Base-by-base conservation (phyloP, 2,329 filamentous ascomycete genomes). In the Aspergillus fumigatus region DNA sequence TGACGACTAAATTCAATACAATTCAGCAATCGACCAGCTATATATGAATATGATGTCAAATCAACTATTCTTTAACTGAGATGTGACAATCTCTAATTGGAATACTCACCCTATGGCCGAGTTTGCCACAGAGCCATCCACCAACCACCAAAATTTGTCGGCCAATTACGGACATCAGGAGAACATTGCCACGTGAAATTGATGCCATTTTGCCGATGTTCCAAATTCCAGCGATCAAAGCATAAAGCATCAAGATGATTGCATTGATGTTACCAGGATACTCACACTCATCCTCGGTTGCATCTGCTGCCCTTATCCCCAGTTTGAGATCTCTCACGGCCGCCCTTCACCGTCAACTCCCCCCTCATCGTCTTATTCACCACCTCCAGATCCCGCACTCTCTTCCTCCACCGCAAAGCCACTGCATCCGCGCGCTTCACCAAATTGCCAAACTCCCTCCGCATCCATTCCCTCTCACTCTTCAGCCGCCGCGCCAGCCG, bases 381-480 rank as follows among this genome's bases (percentile, higher is more conserved):
- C 21, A 23, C 43, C 7, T 58, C 58, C 51, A 66, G 21, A 5
- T 5, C 29, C 17, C 41, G 17, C 19, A 59, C 50, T n/a, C 57
- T 64, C 19, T 17, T 35, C 40, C 54, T 60, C 55, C 66, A 66
- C 27, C 25, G 51, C 11, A 32, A n/a, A 4, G 59, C 53, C 45
- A 64, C 59, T 7, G 9, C 51, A 11, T 67, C 61, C 4, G 62
- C 61, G 11, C 55, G 48, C 9, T 48, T 53, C 50, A 60, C 49
- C 43, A 71, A 25, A 32, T 52, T 50, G 50, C 51, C 48, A 48
- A 70, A 64, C 50, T 69, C 62, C 23, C 40, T 50, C 26, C 49
- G 60, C 53, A 69, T 55, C 59, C 60, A 64, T 23, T 50, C 50
- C 11, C 51, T 63, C 55, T 71, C 61, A 21, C 38, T 56, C 29